Evolutionary conservation across 2,329 filamentous ascomycete species (phyloP), one percentile per base, ranked within the genome.

Genomic region (Botrytis paeoniae): DNA sequence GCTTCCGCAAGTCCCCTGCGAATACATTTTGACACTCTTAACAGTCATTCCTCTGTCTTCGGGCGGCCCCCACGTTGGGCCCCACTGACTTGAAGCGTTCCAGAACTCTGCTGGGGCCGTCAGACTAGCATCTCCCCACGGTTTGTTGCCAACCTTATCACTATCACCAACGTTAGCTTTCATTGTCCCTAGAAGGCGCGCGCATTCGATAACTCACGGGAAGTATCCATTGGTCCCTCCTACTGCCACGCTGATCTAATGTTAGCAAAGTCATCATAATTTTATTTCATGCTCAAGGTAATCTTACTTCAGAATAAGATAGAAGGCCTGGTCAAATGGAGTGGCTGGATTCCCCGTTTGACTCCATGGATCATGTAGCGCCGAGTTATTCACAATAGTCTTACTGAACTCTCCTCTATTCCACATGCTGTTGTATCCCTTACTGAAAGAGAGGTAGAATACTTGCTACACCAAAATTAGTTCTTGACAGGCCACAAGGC

Each of bases 271-370:
- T 32, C 10, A 25, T 18, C 29, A 20, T 4, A 9, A 16, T 32
- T 22, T 32, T 1, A 32, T 18, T 57, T 57, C 4, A 57, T 43
- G 10, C 25, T 32, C 18, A 22, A 59, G 37, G 37, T 32, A 12
- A 32, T 32, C 65, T 69, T 57, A 69, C 65, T 86, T 86, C 39
- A 87, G 78, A 51, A 87, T 84, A 25, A 88, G 80, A 75, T 85
- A 86, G 75, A 88, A 87, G 0, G 81, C 77, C 76, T 86, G 83
- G 77, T 88, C 86, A 77, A 88, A 88, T 0, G 86, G 86, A 4
- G 86, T 84, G 73, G 84, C 86, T 57, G 62, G 51, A 20, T 45
- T 59, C 9, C 73, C 75, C 4, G 73, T 75, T n/a, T 79, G 78
- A 10, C 78, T 80, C 85, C 86, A 87, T 1, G 85, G 85, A 75